Evolutionary conservation across 345 rosid species (phyloP), one percentile per base, ranked within the genome.

Genomic region (Eucalyptus marginata): DNA sequence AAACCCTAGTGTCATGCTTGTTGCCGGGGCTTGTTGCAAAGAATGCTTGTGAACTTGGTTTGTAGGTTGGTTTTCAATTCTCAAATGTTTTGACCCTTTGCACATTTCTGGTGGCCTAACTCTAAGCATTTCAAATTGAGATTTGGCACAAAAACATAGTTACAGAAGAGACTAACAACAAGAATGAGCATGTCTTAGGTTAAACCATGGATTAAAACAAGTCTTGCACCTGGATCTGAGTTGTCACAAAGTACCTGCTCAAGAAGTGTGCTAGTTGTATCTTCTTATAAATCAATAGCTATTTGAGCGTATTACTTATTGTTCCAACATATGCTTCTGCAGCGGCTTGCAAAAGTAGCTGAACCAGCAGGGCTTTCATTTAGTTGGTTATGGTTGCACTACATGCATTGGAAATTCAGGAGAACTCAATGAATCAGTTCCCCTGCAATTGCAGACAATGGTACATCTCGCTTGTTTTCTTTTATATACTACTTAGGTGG

Each of bases 181-280:
- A 66, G 40, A 66, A 66, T 33, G 33, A 31, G 79, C 22, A 8
- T 66, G 40, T n/a, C 36, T 29, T 94, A 96, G 98, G 96, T 96
- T 87, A 96, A 96, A 90, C 96, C 98, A 90, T 96, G 99, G 98
- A 90, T 96, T 89, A 96, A 96, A 90, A 96, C 99, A 47, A 96
- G 97, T 90, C 96, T 96, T 90, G 96, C 95, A 71, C 97, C 99
- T 18, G 99, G 99, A 9, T 96, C 98, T 87, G 95, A 86, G 99
- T 95, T 90, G 98, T 96, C 62, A 94, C 94, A n/a, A 92, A 94
- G 88, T 96, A 95, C 91, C 88, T 96, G 89, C 95, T 91, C 29
- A 87, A 93, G 90, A 96, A 98, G 99, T 96, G 54, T 44, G 92
- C 49, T 3, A 50, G 59, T 18, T 33, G 85, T 49, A 66, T 27